phyloP scores from a whole-genome alignment of 2,329 filamentous ascomycete species.

The Tolypocladium paradoxum region DNA sequence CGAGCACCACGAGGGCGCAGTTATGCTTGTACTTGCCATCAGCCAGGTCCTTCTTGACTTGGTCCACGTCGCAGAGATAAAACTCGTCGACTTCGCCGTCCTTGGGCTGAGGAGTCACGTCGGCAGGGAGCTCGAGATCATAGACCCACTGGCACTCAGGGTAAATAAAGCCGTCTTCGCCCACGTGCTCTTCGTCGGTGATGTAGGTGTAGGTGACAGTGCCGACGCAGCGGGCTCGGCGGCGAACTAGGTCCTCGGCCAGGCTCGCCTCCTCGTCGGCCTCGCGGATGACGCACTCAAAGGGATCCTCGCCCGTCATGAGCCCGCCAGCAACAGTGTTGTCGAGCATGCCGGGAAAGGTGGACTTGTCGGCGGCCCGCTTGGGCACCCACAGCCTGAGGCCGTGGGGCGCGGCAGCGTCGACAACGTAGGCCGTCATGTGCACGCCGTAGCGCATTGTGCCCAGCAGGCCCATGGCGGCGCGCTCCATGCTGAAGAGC shows the following conservation, averaged over 20 bases:
- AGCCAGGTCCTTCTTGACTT: constrained; percentile 60
- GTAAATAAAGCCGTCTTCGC: constrained; percentile 72
- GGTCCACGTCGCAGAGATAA: constrained; percentile 62
- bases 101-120: constrained; percentile 61
- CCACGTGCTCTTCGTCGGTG: constrained; percentile 63
- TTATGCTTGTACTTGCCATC: constrained; percentile 84
- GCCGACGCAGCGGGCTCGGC: constrained; percentile 47
- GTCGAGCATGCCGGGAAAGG: constrained; percentile 85
- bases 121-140: constrained; percentile 65
- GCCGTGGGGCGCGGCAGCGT: constrained; percentile 31
- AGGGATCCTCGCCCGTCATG: constrained; percentile 66
- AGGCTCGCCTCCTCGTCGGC: constrained; percentile 82
- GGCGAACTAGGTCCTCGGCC: constrained; percentile 56
- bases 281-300: constrained; percentile 77
- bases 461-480: constrained; percentile 63
- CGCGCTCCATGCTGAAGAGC: constrained; percentile 68
- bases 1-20: constrained; percentile 71
- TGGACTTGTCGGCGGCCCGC: constrained; percentile 67
- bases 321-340: constrained; percentile 82
- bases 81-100: constrained; percentile 89
- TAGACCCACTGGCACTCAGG: constrained; percentile 90
- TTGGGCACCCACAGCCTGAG: constrained; percentile 78
- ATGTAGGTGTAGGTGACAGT: constrained; percentile 79
- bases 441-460: constrained; percentile 71
- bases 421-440: constrained; percentile 60